Percentiles rank a stretch among this genome's conserved stretches.
Conservation (phyloP, 2,329 filamentous ascomycete species). For the Ophiostoma angusticollis region DNA sequence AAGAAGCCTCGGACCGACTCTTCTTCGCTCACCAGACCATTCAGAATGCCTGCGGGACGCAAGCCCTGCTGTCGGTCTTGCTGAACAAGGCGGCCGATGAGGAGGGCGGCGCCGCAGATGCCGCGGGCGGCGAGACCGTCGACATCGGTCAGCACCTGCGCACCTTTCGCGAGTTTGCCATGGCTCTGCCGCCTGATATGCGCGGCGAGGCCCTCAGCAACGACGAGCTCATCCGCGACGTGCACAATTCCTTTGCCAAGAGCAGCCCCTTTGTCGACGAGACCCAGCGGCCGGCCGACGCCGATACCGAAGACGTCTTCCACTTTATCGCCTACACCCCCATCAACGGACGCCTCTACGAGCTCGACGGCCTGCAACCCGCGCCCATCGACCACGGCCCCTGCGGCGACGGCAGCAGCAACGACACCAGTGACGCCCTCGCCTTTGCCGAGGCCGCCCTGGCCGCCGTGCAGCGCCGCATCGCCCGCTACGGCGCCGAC, state of each 20-base stretch:
- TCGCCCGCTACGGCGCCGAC: slow-evolving; percentile 68
- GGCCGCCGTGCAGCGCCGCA: slow-evolving; percentile 70
- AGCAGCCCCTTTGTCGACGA: slow-evolving; percentile 89
- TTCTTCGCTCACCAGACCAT: slow-evolving; percentile 98
- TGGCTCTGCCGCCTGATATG: slow-evolving; percentile 64
- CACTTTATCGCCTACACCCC: slow-evolving; percentile 95
- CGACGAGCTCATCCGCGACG: slow-evolving; percentile 56
- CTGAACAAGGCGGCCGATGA: slow-evolving; percentile 52
- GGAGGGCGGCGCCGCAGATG: slow-evolving; percentile 11
- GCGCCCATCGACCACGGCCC: slow-evolving; percentile 80
- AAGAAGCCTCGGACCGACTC: slow-evolving; percentile 57
- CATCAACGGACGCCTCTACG: slow-evolving; percentile 70
- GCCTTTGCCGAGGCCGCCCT: slow-evolving; percentile 68
- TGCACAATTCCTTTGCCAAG: slow-evolving; percentile 83
- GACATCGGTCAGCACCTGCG: slow-evolving; percentile 58
- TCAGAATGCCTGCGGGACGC: slow-evolving; percentile 95
- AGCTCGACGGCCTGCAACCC: slow-evolving; percentile 88
- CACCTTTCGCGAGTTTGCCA: slow-evolving; percentile 81
- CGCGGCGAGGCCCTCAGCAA: slow-evolving; percentile 49
- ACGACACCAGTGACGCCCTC: slow-evolving; percentile 27
- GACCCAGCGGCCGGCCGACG: slow-evolving; percentile 56
- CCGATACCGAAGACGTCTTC: slow-evolving; percentile 80
- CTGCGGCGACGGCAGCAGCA: slow-evolving; percentile 38
- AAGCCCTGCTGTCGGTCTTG: slow-evolving; percentile 82
- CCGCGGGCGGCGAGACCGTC: slow-evolving; percentile 50